Evolutionary conservation across 2,329 filamentous ascomycete genomes (phyloP).

Genomic region (Trichoderma sp.): DNA sequence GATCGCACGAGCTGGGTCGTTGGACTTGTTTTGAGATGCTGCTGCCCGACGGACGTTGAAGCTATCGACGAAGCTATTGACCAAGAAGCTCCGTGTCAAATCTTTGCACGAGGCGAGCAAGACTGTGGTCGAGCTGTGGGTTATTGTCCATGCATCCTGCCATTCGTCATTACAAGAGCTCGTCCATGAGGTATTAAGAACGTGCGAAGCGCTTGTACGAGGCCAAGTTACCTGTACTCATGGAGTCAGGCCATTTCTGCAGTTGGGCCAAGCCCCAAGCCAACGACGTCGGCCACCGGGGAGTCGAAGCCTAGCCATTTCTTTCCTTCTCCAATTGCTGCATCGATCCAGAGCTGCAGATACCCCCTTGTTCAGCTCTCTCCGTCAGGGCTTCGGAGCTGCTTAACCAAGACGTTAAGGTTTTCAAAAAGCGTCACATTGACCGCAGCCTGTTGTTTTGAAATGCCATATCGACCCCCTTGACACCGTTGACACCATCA

Average conservation of each 20-base stretch:
- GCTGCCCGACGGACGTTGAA: background rate
- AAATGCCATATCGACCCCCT: background rate
- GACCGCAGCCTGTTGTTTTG: background rate
- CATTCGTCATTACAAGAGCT: background rate
- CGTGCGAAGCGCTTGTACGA: background rate
- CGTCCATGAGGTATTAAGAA: background rate
- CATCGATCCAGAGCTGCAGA: background rate
- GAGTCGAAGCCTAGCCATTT: background rate
- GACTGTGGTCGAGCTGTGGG: too few relatives aligned
- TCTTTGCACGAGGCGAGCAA: too few relatives aligned
- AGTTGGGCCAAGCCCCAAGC: background rate
- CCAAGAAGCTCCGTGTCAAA: background rate
- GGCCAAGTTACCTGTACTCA: background rate
- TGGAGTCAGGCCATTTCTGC: background rate
- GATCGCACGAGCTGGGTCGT: background rate
- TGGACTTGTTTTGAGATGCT: background rate
- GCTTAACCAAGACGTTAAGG: background rate
- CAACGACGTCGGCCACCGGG: background rate
- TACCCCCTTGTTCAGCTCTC: background rate
- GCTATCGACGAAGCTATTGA: background rate
- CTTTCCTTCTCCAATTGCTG: background rate
- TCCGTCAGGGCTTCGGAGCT: background rate
- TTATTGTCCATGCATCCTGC: background rate
- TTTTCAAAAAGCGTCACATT: background rate
- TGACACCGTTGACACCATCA: background rate